These are phyloP conservation scores for Acephala macrosclerotiorum DNA, from an alignment of 2,329 filamentous ascomycete genomes.

Conservation along the genomic window DNA sequence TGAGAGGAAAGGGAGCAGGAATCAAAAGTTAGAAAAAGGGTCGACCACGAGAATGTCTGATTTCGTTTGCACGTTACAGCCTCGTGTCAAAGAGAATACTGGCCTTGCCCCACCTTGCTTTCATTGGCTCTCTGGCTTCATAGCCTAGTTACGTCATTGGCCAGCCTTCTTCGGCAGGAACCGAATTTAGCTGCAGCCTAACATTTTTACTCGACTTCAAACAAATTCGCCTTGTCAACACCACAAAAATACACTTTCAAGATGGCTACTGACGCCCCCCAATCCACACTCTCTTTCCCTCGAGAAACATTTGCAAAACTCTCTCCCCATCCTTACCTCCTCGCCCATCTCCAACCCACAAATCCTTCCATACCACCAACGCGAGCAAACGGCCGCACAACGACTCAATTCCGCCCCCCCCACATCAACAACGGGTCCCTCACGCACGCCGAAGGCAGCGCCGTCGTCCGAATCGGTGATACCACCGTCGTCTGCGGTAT, in stretches of 20 bases:
- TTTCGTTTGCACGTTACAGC: conserved; percentile 18
- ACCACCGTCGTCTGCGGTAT: conserved; percentile 96
- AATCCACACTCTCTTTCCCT: conserved; percentile 51
- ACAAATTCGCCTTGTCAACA: conserved; percentile 13
- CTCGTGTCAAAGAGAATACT: conserved; percentile 4
- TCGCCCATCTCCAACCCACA: conserved; percentile 79
- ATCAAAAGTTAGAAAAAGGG: not conserved
- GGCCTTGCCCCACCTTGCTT: not conserved
- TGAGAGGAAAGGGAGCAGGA: not conserved
- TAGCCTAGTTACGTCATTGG: conserved; percentile 16
- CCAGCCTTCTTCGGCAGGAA: conserved; percentile 6
- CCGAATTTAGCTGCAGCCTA: conserved; percentile 24
- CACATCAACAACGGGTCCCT: conserved; percentile 84
- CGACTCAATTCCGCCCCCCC: conserved; percentile 73
- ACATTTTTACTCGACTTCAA: conserved; percentile 24
- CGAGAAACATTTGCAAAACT: conserved; percentile 85
- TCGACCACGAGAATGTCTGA: not conserved
- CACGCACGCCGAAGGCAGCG: conserved; percentile 88
- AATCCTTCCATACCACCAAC: conserved; percentile 59
- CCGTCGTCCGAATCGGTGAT: conserved; percentile 86
- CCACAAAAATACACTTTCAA: not conserved
- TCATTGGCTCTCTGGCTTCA: not conserved
- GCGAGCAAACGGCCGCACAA: conserved; percentile 82
- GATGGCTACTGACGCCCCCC: conserved; percentile 36
- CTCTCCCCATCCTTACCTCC: conserved; percentile 86